Percentiles rank a stretch among this genome's conserved stretches.
Evolutionary conservation across 2,329 filamentous ascomycete genomes (phyloP).

Genomic region (Onygena corvina): DNA sequence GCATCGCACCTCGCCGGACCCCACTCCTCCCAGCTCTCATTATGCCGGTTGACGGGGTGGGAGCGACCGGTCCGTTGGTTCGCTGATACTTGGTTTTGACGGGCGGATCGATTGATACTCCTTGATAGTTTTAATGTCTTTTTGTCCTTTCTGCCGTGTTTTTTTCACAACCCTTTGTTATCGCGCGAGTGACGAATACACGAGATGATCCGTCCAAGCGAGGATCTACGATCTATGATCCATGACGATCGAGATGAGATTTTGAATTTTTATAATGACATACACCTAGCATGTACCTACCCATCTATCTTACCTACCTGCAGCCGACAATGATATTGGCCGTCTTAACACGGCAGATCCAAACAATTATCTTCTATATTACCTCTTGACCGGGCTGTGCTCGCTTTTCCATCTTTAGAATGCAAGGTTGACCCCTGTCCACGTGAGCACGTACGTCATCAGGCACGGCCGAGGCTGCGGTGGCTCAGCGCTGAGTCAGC

Average conservation of each 20-base stretch:
- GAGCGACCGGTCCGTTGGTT: too few relatives aligned
- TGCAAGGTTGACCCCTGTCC: not conserved
- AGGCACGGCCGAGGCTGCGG: not conserved
- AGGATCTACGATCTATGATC: not conserved
- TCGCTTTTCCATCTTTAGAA: too few relatives aligned
- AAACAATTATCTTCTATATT: too few relatives aligned
- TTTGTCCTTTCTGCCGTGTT: not conserved
- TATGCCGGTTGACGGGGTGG: too few relatives aligned
- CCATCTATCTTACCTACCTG: too few relatives aligned
- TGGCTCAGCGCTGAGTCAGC: not conserved
- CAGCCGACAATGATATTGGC: too few relatives aligned
- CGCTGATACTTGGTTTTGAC: too few relatives aligned
- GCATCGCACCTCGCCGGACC: not conserved
- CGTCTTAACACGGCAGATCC: not conserved
- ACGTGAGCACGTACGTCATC: slow-evolving; percentile 4
- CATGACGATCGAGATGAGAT: not conserved
- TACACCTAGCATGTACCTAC: not conserved
- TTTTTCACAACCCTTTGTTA: not conserved
- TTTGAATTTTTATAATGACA: not conserved
- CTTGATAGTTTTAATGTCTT: not conserved
- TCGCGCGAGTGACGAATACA: not conserved
- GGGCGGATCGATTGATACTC: too few relatives aligned
- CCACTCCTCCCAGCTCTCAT: not conserved
- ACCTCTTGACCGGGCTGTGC: too few relatives aligned
- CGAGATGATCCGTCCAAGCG: not conserved